Base-by-base conservation (phyloP, 148 eudicot species). In the Spergularia marina region DNA sequence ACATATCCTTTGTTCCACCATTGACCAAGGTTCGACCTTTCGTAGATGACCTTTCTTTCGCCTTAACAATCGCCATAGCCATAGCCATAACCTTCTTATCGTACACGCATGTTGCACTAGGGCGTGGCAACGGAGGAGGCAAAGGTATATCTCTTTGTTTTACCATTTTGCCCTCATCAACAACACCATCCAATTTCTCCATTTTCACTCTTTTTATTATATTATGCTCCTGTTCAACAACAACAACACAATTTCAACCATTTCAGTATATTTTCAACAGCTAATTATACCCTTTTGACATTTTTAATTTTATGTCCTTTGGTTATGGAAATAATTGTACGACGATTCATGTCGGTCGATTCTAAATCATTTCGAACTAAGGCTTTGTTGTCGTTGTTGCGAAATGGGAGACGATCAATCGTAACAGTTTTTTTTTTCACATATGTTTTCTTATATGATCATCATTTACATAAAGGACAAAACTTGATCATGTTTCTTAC, bases 61-160 rank as follows among this genome's bases (percentile, higher is more conserved):
- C 21, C 73, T 34, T 21, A 72, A 74, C 40, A 74, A 70, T 56
- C 10, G 68, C 76, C 76, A 80, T 15, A 69, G 75, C 40, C 83
- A 70, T 65, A 16, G 61, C 76, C 76, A 80, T 15, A 16, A 80
- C 30, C 69, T 72, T 85, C 59, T 13, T 66, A 59, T 57, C 51
- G 64, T 65, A 71, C 36, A 69, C 80, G 51, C 68, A 71, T 16
- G 74, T 77, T 34, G 83, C 44, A 47, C 55, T 81, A 30, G 49
- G 30, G 53, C 52, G 2, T 30, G 88, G 90, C 66, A 80, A 78
- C 74, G 90, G 87, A 25, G 87, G 87, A 11, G 89, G 86, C 17
- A 74, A 51, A 53, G 89, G 87, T 14, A 75, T 39, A 21, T 21
- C n/a, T n/a, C 51, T 59, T 30, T 66, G 21, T 21, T 51, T 65